Evolutionary conservation across 345 rosid genomes (phyloP), one percentile per base, ranked within the genome.

Genomic region (Combretum micranthum): DNA sequence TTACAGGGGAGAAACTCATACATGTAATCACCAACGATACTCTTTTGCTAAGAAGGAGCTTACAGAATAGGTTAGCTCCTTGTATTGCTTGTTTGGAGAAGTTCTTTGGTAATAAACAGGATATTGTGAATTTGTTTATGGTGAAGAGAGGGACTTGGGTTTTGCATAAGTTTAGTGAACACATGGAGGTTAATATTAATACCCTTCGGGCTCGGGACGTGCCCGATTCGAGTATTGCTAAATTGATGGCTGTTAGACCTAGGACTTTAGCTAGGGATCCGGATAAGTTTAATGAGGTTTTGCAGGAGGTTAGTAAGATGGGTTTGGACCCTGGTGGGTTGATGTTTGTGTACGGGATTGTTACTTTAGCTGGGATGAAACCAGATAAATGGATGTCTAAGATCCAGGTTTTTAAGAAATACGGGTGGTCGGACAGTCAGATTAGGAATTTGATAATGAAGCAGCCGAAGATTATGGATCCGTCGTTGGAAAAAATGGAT

Each of bases 391-490:
- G 58, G 58, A 59, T 46, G 5, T 20, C 66, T 8, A 52, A 62
- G 44, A 47, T 62, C 18, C 59, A 46, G 45, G 26, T 53, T 19
- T 39, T 62, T 20, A 62, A 62, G 59, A 53, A 62, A 44, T 62
- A 23, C 21, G 59, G 66, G 51, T 62, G 58, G 58, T 0, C 49
- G 10, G 66, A 62, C 3, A 20, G 37, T 13, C 59, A 62, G 46
- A 32, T 32, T 14, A 53, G 19, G 8, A 43, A 25, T 47, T 47
- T 37, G 43, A 53, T 62, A 19, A 48, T 62, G 39, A 62, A 53
- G 59, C 59, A 53, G 39, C 66, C 66, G 39, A 52, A 44, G 43
- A 21, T 62, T 37, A 62, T 53, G 66, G 66, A 43, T 17, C 23
- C 26, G 43, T 62, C 59, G 0, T 25, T 13, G 52, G 52, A 62